These are phyloP conservation scores for Stylonectria norvegica DNA, from an alignment of 2,329 filamentous ascomycete species.

Conservation along the genomic window DNA sequence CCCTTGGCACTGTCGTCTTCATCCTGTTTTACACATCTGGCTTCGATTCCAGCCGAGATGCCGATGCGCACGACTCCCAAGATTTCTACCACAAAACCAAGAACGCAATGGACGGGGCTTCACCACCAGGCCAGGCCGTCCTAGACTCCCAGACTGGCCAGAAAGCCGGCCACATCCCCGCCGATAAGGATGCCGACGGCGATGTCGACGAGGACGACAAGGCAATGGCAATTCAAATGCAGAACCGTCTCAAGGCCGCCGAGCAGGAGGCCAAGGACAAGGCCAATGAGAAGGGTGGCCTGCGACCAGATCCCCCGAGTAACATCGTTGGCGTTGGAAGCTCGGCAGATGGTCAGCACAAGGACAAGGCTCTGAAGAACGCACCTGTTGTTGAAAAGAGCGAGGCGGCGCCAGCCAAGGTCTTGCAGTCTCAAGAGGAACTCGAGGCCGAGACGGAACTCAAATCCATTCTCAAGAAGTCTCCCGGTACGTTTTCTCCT, in stretches of 20 bases:
- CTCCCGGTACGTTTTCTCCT: conserved; percentile 62
- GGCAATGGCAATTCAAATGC: conserved; percentile 48
- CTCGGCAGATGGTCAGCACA: conserved; percentile 50
- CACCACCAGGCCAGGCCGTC: conserved; percentile 35
- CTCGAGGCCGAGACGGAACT: conserved; percentile 68
- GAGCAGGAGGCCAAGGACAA: conserved; percentile 66
- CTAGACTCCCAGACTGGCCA: conserved; percentile 39
- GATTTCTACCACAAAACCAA: conserved; percentile 62
- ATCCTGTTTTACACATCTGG: conserved; percentile 71
- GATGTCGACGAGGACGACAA: conserved; percentile 56
- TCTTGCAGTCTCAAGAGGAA: conserved; percentile 57
- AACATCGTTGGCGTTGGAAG: conserved; percentile 58
- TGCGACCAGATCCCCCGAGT: conserved; percentile 57
- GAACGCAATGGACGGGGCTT: conserved; percentile 47
- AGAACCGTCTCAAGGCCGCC: conserved; percentile 62
- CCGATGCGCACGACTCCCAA: conserved; percentile 41
- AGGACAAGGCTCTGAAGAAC: conserved; percentile 28
- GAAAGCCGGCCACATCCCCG: conserved; percentile 37
- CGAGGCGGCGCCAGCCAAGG: conserved; percentile 22
- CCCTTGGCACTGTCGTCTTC: conserved; percentile 62
- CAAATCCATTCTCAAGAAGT: conserved; percentile 75
- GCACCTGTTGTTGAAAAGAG: not conserved
- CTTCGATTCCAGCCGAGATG: conserved; percentile 48
- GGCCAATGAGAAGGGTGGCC: conserved; percentile 63
- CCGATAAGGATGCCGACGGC: conserved; percentile 53